These are phyloP conservation scores for Gleditsia sinensis DNA, from an alignment of 306 rosid genomes.

Conservation along the genomic window DNA sequence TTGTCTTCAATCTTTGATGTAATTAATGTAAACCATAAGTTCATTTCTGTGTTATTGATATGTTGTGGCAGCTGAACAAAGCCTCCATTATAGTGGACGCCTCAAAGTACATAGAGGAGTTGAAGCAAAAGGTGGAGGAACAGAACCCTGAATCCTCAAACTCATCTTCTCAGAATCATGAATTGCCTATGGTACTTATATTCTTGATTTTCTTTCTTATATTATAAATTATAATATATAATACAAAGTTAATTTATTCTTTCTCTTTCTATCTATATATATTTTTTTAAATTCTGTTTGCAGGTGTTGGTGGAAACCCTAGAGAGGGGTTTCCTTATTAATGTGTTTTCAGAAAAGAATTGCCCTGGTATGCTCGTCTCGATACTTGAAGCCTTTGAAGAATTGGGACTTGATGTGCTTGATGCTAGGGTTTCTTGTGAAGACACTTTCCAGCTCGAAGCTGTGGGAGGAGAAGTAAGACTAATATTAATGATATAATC, in stretches of 20 bases:
- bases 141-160: slow-evolving; percentile 46
- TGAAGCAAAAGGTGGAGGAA: slow-evolving; percentile 65
- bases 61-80: no score
- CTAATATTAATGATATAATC: not conserved
- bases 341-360: slow-evolving; percentile 63
- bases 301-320: slow-evolving; percentile 77
- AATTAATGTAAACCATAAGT: no score
- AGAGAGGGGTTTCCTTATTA: slow-evolving; percentile 67
- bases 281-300: slow-evolving; percentile 7
- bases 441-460: slow-evolving; percentile 78
- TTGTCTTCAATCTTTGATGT: no score
- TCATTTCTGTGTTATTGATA: no score
- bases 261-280: not conserved
- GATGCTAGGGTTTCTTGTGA: slow-evolving; percentile 93
- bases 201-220: not conserved
- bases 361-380: slow-evolving; percentile 71
- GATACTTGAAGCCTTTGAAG: slow-evolving; percentile 77
- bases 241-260: no score
- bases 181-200: slow-evolving; percentile 55
- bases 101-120: slow-evolving; percentile 60
- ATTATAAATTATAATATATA: not conserved
- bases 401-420: slow-evolving; percentile 77
- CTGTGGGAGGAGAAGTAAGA: slow-evolving; percentile 77
- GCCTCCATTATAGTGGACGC: no score
- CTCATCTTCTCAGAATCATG: slow-evolving; percentile 23